Evolutionary conservation across 768 basidiomycete species (phyloP), one percentile per base, ranked within the genome.

Genomic region (Lactifluus pinguis): DNA sequence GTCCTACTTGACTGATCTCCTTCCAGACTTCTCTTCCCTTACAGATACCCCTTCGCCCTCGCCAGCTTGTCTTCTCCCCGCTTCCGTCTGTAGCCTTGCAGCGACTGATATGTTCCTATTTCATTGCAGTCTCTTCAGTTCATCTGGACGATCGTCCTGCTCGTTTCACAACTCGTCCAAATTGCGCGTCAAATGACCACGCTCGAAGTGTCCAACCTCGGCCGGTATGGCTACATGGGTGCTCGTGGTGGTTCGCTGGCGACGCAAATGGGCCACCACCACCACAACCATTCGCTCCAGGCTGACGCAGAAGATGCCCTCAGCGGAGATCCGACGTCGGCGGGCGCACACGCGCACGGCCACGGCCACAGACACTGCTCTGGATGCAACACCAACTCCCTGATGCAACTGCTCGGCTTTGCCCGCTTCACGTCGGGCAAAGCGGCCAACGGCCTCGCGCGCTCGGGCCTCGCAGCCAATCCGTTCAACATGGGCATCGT

Each of bases 341-440:
- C 41, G 3, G 47, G 42, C 13, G 59, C 59, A 3, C 55, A 55
- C 47, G 67, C 72, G 1, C 70, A 76, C 6, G 74, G 69, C 9
- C 83, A 85, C 58, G 65, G 64, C 62, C 79, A 69, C 69, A 59
- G 55, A 11, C 75, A 77, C 64, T 66, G 74, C 49, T 69, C 72
- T 6, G 71, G 75, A 60, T 66, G 76, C 72, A 75, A 79, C 48
- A 74, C 82, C 68, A 79, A 80, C 6, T 92, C 94, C 80, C 71
- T 98, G 48, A 85, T 98, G 80, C 87, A 89, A 72, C 77, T 98
- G 4, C 83, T 97, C 36, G 97, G 97, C 0, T 80, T 99, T 51
- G 97, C 98, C 74, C 77, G 93, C 53, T 98, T 98, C 74, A 97
- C 95, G 42, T 86, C 87, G 57, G 93, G 93, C 25, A 86, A 85